These are phyloP conservation scores for Pichia nanzhaoensis DNA, from an alignment of 805 yeast genomes.

Conservation along the genomic window DNA sequence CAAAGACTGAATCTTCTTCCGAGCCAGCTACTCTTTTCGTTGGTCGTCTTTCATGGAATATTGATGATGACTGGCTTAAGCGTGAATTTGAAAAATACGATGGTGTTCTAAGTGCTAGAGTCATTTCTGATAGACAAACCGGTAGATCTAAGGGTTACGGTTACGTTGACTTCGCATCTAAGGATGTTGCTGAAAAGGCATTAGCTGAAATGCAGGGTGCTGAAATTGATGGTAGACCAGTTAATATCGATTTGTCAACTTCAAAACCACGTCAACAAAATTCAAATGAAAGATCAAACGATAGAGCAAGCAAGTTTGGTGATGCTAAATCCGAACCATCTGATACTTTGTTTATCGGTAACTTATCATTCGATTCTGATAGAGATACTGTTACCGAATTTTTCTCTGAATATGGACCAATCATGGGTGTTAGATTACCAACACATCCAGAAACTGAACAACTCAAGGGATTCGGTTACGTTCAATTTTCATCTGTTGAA, in stretches of 20 bases:
- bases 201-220: constrained; percentile 78
- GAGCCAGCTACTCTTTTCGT: constrained; percentile 90
- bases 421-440: constrained; percentile 88
- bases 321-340: constrained; percentile 89
- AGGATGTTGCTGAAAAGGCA: constrained; percentile 79
- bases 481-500: constrained; percentile 79
- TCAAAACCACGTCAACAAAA: constrained; percentile 53
- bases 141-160: constrained; percentile 95
- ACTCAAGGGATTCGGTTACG: constrained; percentile 98
- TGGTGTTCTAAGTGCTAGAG: constrained; percentile 85
- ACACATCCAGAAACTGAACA: constrained; percentile 98
- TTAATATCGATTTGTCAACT: constrained; percentile 87
- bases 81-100: constrained; percentile 77
- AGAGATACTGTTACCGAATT: constrained; percentile 69
- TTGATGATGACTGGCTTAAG: constrained; percentile 91
- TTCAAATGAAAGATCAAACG: constrained; percentile 42
- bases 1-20: constrained; percentile 32
- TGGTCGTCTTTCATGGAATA: constrained; percentile 95
- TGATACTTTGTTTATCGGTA: constrained; percentile 94
- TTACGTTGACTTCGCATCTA: constrained; percentile 86
- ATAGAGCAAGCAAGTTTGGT: constrained; percentile 86
- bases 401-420: constrained; percentile 74
- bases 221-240: constrained; percentile 95
- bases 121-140: constrained; percentile 78
- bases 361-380: constrained; percentile 84